These are phyloP conservation scores for Coemansia sp. DNA, from an alignment of 192 early-diverging fungal genomes.

Conservation along the genomic window DNA sequence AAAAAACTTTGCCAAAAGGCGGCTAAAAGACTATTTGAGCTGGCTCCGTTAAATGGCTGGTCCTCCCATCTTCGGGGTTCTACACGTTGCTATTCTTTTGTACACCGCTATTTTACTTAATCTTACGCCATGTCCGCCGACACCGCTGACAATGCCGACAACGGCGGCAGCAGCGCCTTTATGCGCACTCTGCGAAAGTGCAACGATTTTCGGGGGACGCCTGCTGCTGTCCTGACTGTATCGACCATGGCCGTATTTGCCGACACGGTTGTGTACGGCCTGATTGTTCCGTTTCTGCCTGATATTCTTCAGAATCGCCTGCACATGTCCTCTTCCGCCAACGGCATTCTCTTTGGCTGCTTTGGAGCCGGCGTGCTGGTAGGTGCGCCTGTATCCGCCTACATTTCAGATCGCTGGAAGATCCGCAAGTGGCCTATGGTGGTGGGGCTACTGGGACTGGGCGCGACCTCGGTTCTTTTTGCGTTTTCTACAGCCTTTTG, in stretches of 20 bases:
- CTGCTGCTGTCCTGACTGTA: slow-evolving; percentile 37
- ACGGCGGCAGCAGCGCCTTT: slow-evolving; percentile 17
- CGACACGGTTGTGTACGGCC: slow-evolving; percentile 66
- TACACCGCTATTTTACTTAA: too few species aligned
- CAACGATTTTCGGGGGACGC: slow-evolving; percentile 41
- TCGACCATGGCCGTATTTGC: slow-evolving; percentile 61
- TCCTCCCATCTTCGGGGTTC: background rate
- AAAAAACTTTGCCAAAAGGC: too few species aligned
- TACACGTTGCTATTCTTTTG: background rate
- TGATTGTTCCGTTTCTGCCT: slow-evolving; percentile 68
- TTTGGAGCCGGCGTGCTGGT: slow-evolving; percentile 66
- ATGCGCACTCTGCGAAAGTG: slow-evolving; percentile 22
- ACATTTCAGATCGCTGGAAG: slow-evolving; percentile 66
- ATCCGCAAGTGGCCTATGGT: slow-evolving; percentile 74
- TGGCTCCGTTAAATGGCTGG: background rate
- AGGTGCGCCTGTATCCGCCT: slow-evolving; percentile 63
- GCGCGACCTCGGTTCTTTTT: slow-evolving; percentile 61
- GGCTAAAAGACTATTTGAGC: too few species aligned
- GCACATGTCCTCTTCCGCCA: slow-evolving; percentile 52
- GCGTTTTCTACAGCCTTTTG: slow-evolving; percentile 59
- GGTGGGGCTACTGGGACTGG: slow-evolving; percentile 61
- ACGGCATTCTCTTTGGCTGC: slow-evolving; percentile 68
- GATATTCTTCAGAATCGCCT: slow-evolving; percentile 60
- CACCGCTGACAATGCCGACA: too few species aligned
- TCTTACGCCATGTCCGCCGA: too few species aligned